Conservation (phyloP, 2,329 filamentous ascomycete genomes). For the Elsinoe batatas region DNA sequence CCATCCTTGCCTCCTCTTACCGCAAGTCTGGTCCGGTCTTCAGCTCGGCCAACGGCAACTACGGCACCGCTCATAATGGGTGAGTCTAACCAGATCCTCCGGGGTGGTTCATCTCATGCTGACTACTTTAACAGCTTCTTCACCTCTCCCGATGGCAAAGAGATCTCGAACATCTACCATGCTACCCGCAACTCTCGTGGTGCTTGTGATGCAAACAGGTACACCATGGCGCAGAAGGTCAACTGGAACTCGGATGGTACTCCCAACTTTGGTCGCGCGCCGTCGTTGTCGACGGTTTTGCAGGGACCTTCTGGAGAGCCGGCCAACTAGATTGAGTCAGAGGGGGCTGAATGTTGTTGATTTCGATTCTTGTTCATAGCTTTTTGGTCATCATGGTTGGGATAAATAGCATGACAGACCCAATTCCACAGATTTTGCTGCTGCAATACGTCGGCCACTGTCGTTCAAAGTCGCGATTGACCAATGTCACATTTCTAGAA, state of each 20-base stretch:
- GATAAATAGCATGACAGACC: not conserved
- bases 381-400: not conserved
- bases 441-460: too few relatives aligned
- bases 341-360: not conserved
- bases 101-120: too few relatives aligned
- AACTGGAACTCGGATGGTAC: constrained; percentile 42
- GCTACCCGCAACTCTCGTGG: constrained; percentile 42
- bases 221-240: constrained; percentile 45
- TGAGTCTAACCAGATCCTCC: too few relatives aligned
- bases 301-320: constrained; percentile 29
- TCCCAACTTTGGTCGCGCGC: constrained; percentile 41
- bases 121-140: constrained; percentile 40
- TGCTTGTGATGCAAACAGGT: constrained; percentile 44
- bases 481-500: too few relatives aligned
- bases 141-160: constrained; percentile 43
- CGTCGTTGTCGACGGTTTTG: constrained; percentile 24
- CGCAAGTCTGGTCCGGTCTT: constrained; percentile 45
- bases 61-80: constrained; percentile 47
- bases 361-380: not conserved
- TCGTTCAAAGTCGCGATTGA: too few relatives aligned
- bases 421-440: not conserved
- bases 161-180: constrained; percentile 49
- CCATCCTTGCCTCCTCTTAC: constrained; percentile 38
- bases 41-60: constrained; percentile 46
- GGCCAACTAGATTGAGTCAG: not conserved